Evolutionary conservation across 345 rosid species (phyloP).

Genomic region (Eucalyptus pauciflora): DNA sequence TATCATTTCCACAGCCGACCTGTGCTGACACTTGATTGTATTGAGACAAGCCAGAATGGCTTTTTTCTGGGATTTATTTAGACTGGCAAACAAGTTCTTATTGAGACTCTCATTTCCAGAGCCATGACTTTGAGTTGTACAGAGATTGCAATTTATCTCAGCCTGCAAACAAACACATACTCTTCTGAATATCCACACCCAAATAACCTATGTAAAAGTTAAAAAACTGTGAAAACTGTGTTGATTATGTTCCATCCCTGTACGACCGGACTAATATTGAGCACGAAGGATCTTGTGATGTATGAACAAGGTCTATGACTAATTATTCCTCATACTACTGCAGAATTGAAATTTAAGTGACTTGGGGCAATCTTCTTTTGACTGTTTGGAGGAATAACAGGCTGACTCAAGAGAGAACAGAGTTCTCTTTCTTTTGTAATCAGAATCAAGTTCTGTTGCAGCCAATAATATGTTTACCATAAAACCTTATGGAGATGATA

Average conservation of each 20-base stretch:
- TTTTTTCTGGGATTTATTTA: constrained; percentile 3
- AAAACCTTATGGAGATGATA: neutral
- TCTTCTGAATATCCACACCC: neutral
- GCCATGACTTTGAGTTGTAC: neutral
- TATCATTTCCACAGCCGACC: constrained; percentile 1
- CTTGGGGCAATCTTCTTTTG: neutral
- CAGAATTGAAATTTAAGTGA: neutral
- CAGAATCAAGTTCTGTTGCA: neutral
- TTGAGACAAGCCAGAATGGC: neutral
- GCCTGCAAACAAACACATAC: neutral
- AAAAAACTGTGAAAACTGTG: neutral
- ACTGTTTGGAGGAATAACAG: neutral
- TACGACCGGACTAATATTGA: neutral
- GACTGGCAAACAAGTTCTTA: neutral
- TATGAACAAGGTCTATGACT: neutral
- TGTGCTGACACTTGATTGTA: neutral
- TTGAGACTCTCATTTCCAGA: neutral
- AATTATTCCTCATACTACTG: neutral
- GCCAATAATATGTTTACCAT: neutral
- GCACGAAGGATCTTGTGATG: neutral
- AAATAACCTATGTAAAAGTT: neutral
- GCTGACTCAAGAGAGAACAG: neutral
- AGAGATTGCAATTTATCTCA: neutral
- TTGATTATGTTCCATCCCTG: neutral
- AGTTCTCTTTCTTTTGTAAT: neutral